Base-by-base conservation (phyloP, 1,284 basidiomycete species). In the Sphaerobolus stellatus region DNA sequence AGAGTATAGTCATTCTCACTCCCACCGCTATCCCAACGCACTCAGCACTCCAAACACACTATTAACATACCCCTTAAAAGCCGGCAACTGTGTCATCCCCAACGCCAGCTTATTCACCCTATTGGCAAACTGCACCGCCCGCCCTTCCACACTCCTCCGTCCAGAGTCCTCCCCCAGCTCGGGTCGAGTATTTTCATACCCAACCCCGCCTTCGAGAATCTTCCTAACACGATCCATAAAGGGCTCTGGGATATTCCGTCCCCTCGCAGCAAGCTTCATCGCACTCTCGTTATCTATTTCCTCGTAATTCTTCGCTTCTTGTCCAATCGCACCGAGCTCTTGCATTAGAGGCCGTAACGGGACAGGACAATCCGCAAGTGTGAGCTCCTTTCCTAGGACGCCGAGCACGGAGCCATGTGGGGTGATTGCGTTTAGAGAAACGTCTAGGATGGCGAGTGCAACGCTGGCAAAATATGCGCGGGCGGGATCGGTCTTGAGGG, bases 391-490 rank as follows among this genome's bases (percentile, higher is more conserved):
- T 4, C 83, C 82, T 13, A 81, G 72, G 4, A 88, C 82, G 41
- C 86, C 82, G 5, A 80, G 67, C 9, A 90, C 72, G 18, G 72
- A 69, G 20, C 80, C 81, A n/a, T 76, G 71, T 0, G 74, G 61
- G 0, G 75, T 75, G 0, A 84, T 65, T 1, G 77, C 67, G 5
- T 68, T 75, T 0, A 78, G 73, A 2, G 84, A 75, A 48, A 90
- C 83, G 56, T 83, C 77, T 41, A 91, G 75, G 51, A 92, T 81
- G 41, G 90, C 87, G 46, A 88, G 78, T 2, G 84, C 77, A 46
- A 91, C 87, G 1, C 83, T 73, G 27, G 85, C 82, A 63, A 89
- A 92, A 73, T 91, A 92, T 0, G 88, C 88, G 20, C 86, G 78
- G 0, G 85, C 71, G 0, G 83, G 81, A 62, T 91, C 87, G 11